These are phyloP conservation scores for Wickerhamiella vanderwaltii DNA, from an alignment of 805 yeast genomes.

Conservation along the genomic window DNA sequence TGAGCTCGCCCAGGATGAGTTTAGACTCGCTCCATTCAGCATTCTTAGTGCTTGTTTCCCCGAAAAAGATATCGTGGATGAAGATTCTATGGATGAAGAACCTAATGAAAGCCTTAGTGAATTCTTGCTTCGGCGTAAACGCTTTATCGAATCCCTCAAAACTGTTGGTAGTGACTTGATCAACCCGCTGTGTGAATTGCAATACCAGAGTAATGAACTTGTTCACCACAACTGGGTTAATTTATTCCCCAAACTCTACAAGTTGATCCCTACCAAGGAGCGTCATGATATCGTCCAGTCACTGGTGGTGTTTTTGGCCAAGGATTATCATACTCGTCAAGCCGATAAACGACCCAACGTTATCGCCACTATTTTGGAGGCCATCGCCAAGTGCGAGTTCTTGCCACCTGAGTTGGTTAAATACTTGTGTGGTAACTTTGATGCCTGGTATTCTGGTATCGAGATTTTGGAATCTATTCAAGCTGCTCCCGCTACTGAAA, in stretches of 20 bases:
- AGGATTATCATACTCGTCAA: conserved; percentile 89
- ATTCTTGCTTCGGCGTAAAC: conserved; percentile 25
- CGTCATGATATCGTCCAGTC: conserved; percentile 74
- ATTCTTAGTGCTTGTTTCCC: conserved; percentile 8
- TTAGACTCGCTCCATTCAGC: conserved; percentile 3
- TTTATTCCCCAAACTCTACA: conserved; percentile 70
- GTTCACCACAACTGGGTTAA: conserved; percentile 75
- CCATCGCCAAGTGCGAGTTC: conserved; percentile 58
- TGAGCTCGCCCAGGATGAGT: conserved; percentile 14
- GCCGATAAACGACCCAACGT: conserved; percentile 78
- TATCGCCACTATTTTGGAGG: conserved; percentile 70
- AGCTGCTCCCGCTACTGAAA: conserved; percentile 48
- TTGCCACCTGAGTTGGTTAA: conserved; percentile 91
- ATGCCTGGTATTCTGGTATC: conserved; percentile 85
- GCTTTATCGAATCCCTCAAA: conserved; percentile 29
- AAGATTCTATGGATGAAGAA: conserved; percentile 25
- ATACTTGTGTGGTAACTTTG: conserved; percentile 72
- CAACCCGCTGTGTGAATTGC: conserved; percentile 63
- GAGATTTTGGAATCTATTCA: conserved; percentile 67
- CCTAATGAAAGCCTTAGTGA: conserved; percentile 17
- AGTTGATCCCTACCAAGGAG: conserved; percentile 57
- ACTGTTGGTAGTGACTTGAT: conserved; percentile 50
- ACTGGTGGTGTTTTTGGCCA: conserved; percentile 64
- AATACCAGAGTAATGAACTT: conserved; percentile 68
- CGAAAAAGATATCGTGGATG: conserved; percentile 20